These are phyloP conservation scores for Fusarium bulbicola DNA, from an alignment of 2,329 filamentous ascomycete genomes.

Conservation along the genomic window DNA sequence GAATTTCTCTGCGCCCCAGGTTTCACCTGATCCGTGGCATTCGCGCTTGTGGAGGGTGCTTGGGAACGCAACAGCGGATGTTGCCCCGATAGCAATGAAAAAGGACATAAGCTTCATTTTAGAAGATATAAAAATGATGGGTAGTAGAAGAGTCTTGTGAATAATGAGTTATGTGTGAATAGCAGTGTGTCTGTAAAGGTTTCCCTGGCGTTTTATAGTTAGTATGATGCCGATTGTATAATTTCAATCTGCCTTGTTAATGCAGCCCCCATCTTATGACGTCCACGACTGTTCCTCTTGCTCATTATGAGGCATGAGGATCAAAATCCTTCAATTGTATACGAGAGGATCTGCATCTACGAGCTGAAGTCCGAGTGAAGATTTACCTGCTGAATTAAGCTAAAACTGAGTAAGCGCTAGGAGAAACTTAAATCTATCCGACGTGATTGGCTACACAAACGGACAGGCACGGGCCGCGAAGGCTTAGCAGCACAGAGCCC, in stretches of 20 bases:
- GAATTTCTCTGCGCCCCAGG: not conserved
- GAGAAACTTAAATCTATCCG: not conserved
- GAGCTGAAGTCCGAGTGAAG: not conserved
- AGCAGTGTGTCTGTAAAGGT: not conserved
- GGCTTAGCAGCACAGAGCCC: not conserved
- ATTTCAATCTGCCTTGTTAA: not conserved
- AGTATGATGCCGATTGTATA: accelerated
- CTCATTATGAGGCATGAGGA: not conserved
- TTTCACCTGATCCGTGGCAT: not conserved
- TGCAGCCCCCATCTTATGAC: not conserved
- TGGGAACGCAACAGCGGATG: not conserved
- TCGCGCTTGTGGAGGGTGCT: not conserved
- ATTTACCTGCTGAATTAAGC: not conserved
- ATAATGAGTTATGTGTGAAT: not conserved
- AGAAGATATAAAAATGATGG: accelerated
- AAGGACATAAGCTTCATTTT: not conserved
- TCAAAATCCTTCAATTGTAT: not conserved
- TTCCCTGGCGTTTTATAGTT: not conserved
- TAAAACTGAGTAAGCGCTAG: not conserved
- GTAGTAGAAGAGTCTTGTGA: not conserved
- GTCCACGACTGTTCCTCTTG: not conserved
- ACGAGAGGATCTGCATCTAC: not conserved
- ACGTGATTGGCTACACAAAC: not conserved
- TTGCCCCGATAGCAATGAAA: not conserved
- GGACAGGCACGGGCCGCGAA: not conserved